Evolutionary conservation across 352 stramenopile genomes (phyloP).

Genomic region (Discostella stelligera): DNA sequence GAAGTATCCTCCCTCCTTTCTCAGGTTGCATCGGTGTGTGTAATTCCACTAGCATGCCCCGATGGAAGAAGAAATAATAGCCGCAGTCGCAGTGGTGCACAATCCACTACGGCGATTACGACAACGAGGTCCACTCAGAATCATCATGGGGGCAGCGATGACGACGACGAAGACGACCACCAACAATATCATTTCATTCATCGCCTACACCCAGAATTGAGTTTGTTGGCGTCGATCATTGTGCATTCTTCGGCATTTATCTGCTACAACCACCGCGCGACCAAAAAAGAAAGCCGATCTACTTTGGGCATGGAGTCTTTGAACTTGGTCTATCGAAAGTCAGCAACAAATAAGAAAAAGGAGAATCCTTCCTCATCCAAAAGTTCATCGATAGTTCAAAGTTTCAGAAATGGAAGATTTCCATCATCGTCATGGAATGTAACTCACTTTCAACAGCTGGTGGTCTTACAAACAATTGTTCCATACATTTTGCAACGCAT

Average conservation of each 20-base stretch:
- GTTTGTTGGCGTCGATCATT: conserved; percentile 41
- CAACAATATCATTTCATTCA: conserved; percentile 26
- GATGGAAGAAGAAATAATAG: neutral
- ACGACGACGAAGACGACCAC: conserved; percentile 25
- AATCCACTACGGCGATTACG: neutral
- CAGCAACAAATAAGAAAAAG: neutral
- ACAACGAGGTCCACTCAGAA: neutral
- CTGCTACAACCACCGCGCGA: conserved; percentile 7
- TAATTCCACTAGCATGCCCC: conserved; percentile 19
- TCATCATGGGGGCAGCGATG: conserved; percentile 1
- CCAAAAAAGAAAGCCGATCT: conserved; percentile 5
- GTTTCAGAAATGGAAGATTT: neutral
- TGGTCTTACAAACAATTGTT: conserved; percentile 39
- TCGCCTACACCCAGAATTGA: conserved; percentile 39
- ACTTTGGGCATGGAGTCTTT: conserved; percentile 50
- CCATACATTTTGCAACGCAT: conserved; percentile 41
- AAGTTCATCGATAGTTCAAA: neutral
- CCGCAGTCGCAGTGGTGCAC: neutral
- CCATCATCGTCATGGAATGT: conserved; percentile 12
- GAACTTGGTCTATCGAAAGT: conserved; percentile 30
- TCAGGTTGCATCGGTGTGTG: conserved; percentile 23
- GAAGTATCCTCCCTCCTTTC: conserved; percentile 27
- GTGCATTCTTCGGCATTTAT: conserved; percentile 40
- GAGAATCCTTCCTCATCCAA: neutral
- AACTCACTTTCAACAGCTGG: conserved; percentile 29